These are phyloP conservation scores for Peribolospora kevripleyi DNA, from an alignment of 768 basidiomycete genomes.

Conservation along the genomic window DNA sequence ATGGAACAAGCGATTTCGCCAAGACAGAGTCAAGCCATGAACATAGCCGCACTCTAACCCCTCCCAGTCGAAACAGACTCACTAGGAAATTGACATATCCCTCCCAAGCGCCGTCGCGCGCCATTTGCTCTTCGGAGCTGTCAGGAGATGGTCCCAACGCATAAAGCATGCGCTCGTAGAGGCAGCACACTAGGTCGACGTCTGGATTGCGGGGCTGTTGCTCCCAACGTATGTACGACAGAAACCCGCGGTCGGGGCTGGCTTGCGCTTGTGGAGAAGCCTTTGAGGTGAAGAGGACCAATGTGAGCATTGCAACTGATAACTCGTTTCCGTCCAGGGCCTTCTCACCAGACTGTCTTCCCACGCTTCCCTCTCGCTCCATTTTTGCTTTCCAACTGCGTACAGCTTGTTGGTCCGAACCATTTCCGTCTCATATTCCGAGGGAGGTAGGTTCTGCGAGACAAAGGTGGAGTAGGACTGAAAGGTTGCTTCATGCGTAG, in stretches of 20 bases:
- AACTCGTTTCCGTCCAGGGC: no score
- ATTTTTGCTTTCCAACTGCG: background rate
- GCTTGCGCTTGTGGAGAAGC: background rate
- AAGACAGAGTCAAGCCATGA: background rate
- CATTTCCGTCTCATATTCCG: slow-evolving; percentile 51
- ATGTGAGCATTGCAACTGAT: no score
- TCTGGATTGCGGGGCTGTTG: slow-evolving; percentile 13
- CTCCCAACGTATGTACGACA: slow-evolving; percentile 15
- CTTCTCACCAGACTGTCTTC: background rate
- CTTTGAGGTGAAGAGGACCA: no score
- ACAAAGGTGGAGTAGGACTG: slow-evolving; percentile 74
- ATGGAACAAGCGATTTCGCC: background rate
- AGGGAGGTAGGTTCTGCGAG: slow-evolving; percentile 38
- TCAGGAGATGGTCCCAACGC: no score
- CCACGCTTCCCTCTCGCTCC: background rate
- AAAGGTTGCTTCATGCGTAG: slow-evolving; percentile 50
- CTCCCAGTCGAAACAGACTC: slow-evolving; percentile 11
- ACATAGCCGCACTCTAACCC: background rate
- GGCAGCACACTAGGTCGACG: slow-evolving; percentile 7
- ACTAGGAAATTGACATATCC: slow-evolving; percentile 50
- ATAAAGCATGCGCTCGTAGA: slow-evolving; percentile 11
- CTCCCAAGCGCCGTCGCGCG: slow-evolving; percentile 27
- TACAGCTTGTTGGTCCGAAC: slow-evolving; percentile 18
- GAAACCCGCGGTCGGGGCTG: slow-evolving; percentile 5
- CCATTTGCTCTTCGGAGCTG: background rate